A percentile compares a stretch with the other conserved stretches of the same genome.
Conservation (phyloP, 129 eudicot genomes). For the Centella asiatica region DNA sequence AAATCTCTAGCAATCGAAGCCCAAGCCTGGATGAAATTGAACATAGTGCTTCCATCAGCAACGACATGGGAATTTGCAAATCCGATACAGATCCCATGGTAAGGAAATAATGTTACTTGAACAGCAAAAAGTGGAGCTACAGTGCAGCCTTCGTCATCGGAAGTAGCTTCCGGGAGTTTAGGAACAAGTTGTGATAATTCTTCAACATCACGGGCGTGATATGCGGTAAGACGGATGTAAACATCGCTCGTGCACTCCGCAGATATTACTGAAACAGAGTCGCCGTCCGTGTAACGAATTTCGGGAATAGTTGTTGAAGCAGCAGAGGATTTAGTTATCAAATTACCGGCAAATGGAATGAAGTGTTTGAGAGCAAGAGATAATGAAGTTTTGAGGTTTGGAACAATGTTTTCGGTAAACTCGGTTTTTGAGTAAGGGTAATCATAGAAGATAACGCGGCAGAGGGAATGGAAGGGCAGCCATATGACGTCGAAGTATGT, state of each 20-base stretch:
- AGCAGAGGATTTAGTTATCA: background rate
- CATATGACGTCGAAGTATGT: background rate
- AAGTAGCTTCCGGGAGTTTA: background rate
- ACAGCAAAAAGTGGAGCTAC: conserved; percentile 14
- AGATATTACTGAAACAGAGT: conserved; percentile 21
- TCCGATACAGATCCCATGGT: conserved; percentile 17
- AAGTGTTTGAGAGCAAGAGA: conserved; percentile 12
- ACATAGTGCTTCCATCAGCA: conserved; percentile 18
- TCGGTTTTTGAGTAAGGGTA: background rate
- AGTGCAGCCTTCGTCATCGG: background rate
- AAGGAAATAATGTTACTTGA: conserved; percentile 24
- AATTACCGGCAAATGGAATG: background rate
- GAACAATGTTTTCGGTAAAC: background rate
- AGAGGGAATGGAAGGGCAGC: background rate
- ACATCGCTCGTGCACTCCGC: conserved; percentile 15
- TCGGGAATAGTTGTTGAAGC: background rate
- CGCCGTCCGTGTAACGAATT: conserved; percentile 14
- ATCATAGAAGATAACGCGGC: background rate
- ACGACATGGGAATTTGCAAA: conserved; percentile 3
- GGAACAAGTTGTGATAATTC: conserved; percentile 13
- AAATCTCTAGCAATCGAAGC: conserved; percentile 2
- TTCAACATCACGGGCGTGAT: background rate
- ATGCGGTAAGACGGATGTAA: too few species aligned
- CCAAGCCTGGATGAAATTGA: conserved; percentile 19
- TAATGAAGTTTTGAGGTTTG: background rate